phyloP scores from a whole-genome alignment of 2,329 filamentous ascomycete species.

The Blumeria hordei region DNA sequence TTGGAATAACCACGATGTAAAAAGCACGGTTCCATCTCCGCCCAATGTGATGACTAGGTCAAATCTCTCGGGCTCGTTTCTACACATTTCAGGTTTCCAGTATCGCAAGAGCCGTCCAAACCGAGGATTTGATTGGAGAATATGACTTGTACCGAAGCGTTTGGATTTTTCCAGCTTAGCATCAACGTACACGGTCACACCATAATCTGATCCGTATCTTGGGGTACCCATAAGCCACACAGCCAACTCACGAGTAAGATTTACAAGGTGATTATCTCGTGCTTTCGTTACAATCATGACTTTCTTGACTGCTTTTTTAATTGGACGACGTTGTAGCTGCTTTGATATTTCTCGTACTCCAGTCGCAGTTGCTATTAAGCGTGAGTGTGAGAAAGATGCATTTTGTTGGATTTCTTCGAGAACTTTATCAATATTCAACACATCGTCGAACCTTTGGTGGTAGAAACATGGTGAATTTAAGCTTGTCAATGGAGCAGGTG shows the following conservation, averaged over 20 bases:
- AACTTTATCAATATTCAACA: constrained; percentile 83
- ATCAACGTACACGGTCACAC: constrained; percentile 95
- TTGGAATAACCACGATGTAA: constrained; percentile 83
- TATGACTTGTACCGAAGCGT: constrained; percentile 54
- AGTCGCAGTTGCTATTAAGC: constrained; percentile 83
- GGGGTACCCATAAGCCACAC: constrained; percentile 76
- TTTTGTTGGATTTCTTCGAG: constrained; percentile 81
- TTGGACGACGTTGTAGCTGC: constrained; percentile 75
- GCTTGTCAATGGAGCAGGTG: constrained; percentile 30
- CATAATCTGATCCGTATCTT: constrained; percentile 69
- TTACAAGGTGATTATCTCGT: constrained; percentile 77
- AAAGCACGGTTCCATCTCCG: constrained; percentile 68
- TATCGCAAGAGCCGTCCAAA: constrained; percentile 74
- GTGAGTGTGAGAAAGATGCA: constrained; percentile 78
- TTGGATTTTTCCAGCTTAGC: constrained; percentile 74
- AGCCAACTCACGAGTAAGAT: constrained; percentile 66
- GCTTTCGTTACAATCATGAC: constrained; percentile 99
- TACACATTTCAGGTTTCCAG: constrained; percentile 92
- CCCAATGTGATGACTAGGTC: constrained; percentile 79
- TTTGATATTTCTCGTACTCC: constrained; percentile 89
- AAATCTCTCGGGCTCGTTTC: constrained; percentile 81
- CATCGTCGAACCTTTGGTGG: constrained; percentile 88
- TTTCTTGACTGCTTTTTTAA: constrained; percentile 75
- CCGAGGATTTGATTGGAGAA: constrained; percentile 49
- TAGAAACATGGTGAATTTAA: constrained; percentile 92